Evolutionary conservation across 176 grass and related monocot species (phyloP).

Genomic region (Elymus sibiricus): DNA sequence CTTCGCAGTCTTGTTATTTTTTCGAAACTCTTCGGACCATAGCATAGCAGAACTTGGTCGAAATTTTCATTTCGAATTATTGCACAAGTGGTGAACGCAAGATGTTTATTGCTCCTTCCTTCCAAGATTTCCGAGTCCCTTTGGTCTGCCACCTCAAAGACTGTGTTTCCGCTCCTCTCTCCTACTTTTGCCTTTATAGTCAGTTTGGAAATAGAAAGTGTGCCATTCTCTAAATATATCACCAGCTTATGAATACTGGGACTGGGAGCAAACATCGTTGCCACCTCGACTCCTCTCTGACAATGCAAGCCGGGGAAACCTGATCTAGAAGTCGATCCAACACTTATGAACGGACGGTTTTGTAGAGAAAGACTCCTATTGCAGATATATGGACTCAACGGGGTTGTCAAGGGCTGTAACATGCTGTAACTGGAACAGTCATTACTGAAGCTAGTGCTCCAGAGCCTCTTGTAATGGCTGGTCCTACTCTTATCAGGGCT

Average conservation of each 20-base stretch:
- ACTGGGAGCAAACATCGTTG: constrained; percentile 37
- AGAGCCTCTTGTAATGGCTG: background rate
- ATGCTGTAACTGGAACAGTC: background rate
- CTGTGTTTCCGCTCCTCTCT: background rate
- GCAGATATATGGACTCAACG: background rate
- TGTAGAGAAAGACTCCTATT: background rate
- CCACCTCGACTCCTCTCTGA: constrained; percentile 39
- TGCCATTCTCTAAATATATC: constrained; percentile 17
- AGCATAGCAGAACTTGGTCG: constrained; percentile 38
- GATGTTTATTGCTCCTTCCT: constrained; percentile 36
- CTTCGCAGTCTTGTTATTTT: too few relatives aligned
- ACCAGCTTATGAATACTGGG: constrained; percentile 46
- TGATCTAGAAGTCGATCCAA: background rate
- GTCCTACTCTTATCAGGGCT: background rate
- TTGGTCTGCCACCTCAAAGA: too few relatives aligned
- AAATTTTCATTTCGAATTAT: constrained; percentile 31
- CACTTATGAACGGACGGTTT: background rate
- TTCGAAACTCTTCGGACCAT: background rate
- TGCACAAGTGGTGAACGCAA: constrained; percentile 28
- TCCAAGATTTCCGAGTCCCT: background rate
- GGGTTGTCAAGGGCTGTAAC: too few relatives aligned
- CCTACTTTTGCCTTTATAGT: constrained; percentile 12
- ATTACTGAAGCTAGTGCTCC: background rate
- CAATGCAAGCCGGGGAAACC: constrained; percentile 24
- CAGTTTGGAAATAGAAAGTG: background rate